phyloP scores from a whole-genome alignment of 1,139 yeast species.

The Sugiyamaella sp. region DNA sequence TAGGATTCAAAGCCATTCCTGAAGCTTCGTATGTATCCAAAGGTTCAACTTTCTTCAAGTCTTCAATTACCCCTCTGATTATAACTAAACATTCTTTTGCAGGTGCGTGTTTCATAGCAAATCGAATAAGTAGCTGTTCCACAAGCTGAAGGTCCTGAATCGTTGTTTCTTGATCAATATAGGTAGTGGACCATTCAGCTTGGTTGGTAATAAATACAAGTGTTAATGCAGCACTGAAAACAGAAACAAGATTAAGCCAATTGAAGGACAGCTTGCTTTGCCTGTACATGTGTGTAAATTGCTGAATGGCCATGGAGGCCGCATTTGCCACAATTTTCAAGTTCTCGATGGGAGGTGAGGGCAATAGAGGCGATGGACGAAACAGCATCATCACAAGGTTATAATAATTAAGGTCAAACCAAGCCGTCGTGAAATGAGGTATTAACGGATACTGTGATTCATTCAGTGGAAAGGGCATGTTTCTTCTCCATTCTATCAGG shows the following conservation, averaged over 20 bases:
- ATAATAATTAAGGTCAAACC: conserved; percentile 36
- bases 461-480: conserved; percentile 32
- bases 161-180: conserved; percentile 21
- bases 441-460: conserved; percentile 29
- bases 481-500: conserved; percentile 32
- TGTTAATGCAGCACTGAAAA: conserved; percentile 30
- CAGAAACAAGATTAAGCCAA: conserved; percentile 31
- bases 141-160: conserved; percentile 24
- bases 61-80: conserved; percentile 19
- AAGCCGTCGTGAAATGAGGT: conserved; percentile 32
- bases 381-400: conserved; percentile 33
- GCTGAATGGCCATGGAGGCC: conserved; percentile 29
- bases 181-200: conserved; percentile 21
- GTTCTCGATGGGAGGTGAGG: conserved; percentile 29
- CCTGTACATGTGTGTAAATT: conserved; percentile 26
- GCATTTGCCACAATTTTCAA: conserved; percentile 28
- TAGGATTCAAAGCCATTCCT: not conserved
- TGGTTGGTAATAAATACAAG: conserved; percentile 30
- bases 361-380: conserved; percentile 35
- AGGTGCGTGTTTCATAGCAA: conserved; percentile 27
- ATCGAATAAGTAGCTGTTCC: conserved; percentile 24
- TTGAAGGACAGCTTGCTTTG: conserved; percentile 31
- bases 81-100: conserved; percentile 27
- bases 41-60: conserved; percentile 5
- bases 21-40: not conserved